Conservation (phyloP, 345 rosid genomes). For the Aurinia saxatilis region DNA sequence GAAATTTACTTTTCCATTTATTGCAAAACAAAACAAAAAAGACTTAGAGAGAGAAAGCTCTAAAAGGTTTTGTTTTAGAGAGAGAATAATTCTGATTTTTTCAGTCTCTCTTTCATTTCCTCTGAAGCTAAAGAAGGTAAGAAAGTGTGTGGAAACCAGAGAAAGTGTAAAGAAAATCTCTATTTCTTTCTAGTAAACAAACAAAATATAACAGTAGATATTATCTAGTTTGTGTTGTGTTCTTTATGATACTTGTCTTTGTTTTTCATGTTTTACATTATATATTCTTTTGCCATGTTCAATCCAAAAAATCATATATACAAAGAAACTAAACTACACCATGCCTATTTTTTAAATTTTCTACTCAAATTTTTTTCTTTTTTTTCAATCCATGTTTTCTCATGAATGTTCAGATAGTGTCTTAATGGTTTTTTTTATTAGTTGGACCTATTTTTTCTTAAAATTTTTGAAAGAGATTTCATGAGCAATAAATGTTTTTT, state of each 20-base stretch:
- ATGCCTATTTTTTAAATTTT: neutral
- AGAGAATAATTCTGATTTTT: constrained; percentile 8
- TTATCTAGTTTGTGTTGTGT: constrained; percentile 14
- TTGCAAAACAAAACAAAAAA: constrained; percentile 22
- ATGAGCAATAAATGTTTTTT: constrained; percentile 25
- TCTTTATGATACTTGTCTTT: too few species aligned
- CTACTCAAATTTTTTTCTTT: too few species aligned
- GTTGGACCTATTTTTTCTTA: constrained; percentile 13
- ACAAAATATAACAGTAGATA: neutral
- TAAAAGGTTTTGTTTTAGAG: too few species aligned
- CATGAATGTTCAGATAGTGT: constrained; percentile 26
- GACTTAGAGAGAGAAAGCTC: too few species aligned
- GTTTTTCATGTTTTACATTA: too few species aligned
- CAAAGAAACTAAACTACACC: too few species aligned
- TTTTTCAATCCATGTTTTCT: constrained; percentile 10
- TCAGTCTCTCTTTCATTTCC: constrained; percentile 6
- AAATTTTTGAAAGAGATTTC: neutral
- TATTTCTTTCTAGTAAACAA: neutral
- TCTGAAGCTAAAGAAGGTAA: constrained; percentile 17
- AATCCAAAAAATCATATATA: too few species aligned
- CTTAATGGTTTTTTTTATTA: constrained; percentile 1
- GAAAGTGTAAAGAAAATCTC: constrained; percentile 11
- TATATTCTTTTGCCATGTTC: too few species aligned
- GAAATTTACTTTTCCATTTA: constrained; percentile 43
- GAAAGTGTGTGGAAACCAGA: constrained; percentile 4